Conservation (phyloP, 371 early-diverging fungal species). For the Umbelopsis sp. region DNA sequence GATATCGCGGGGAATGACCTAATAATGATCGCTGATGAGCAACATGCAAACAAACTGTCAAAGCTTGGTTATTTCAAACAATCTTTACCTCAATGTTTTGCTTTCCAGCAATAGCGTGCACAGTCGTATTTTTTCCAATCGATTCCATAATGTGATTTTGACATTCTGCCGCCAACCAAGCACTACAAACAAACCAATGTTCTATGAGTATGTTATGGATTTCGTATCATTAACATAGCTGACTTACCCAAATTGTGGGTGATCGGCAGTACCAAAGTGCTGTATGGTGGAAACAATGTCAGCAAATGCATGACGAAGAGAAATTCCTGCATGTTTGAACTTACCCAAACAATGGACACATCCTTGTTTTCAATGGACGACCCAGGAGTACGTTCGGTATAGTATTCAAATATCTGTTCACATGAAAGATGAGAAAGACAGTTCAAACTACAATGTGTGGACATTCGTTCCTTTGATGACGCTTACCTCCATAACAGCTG, state of each 20-base stretch:
- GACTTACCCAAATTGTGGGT: conserved; percentile 59
- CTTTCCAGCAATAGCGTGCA: conserved; percentile 89
- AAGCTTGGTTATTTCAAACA: too few relatives aligned
- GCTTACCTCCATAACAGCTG: conserved; percentile 64
- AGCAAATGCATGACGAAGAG: background rate
- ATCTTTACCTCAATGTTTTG: conserved; percentile 85
- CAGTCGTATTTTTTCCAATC: conserved; percentile 82
- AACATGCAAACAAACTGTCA: too few relatives aligned
- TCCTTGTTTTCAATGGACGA: conserved; percentile 82
- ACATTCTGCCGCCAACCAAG: conserved; percentile 91
- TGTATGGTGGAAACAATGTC: conserved; percentile 5
- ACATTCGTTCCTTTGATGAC: background rate
- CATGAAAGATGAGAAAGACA: too few relatives aligned
- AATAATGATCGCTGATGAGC: background rate
- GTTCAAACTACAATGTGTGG: background rate
- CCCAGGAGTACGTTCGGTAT: conserved; percentile 89
- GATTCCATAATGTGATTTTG: conserved; percentile 88
- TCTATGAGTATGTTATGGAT: background rate
- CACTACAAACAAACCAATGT: conserved; percentile 27
- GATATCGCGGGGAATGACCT: conserved; percentile 67
- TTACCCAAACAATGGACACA: conserved; percentile 74
- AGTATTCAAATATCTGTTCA: conserved; percentile 79
- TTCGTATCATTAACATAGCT: background rate
- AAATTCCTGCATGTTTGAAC: background rate
- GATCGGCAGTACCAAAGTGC: conserved; percentile 81